These are phyloP conservation scores for Antarctomyces pellizariae DNA, from an alignment of 495 filamentous ascomycete genomes.

Conservation along the genomic window DNA sequence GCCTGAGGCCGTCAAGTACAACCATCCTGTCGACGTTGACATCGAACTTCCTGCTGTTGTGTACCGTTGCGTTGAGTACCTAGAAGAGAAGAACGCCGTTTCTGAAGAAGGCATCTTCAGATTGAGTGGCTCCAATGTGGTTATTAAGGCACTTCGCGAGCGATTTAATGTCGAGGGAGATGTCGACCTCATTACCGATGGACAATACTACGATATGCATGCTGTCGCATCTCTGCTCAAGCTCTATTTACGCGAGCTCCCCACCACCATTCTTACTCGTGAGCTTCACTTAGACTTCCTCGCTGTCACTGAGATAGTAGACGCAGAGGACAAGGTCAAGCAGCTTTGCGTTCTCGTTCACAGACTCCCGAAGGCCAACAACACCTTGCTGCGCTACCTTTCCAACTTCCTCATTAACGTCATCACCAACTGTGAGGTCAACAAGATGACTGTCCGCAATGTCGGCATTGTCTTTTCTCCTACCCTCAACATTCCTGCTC, in stretches of 20 bases:
- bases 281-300: conserved; percentile 82
- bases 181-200: conserved; percentile 63
- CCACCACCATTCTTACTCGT: conserved; percentile 69
- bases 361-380: conserved; percentile 57
- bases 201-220: conserved; percentile 84
- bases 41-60: conserved; percentile 80
- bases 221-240: conserved; percentile 89
- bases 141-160: conserved; percentile 76
- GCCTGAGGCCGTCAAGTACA: conserved; percentile 65
- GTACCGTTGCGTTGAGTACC: conserved; percentile 87
- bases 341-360: conserved; percentile 73
- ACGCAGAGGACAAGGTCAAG: conserved; percentile 51
- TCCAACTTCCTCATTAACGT: conserved; percentile 72
- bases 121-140: conserved; percentile 77
- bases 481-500: conserved; percentile 87
- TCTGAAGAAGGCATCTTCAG: conserved; percentile 91
- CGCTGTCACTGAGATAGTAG: conserved; percentile 56
- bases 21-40: conserved; percentile 42
- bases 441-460: conserved; percentile 97
- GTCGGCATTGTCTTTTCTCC: conserved; percentile 98
- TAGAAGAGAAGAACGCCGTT: conserved; percentile 60
- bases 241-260: conserved; percentile 79
- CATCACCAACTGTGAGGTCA: conserved; percentile 67
- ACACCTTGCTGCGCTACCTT: conserved; percentile 55
- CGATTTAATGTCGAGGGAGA: conserved; percentile 89